Evolutionary conservation across 345 rosid species (phyloP).

Genomic region (Camelina laxa): DNA sequence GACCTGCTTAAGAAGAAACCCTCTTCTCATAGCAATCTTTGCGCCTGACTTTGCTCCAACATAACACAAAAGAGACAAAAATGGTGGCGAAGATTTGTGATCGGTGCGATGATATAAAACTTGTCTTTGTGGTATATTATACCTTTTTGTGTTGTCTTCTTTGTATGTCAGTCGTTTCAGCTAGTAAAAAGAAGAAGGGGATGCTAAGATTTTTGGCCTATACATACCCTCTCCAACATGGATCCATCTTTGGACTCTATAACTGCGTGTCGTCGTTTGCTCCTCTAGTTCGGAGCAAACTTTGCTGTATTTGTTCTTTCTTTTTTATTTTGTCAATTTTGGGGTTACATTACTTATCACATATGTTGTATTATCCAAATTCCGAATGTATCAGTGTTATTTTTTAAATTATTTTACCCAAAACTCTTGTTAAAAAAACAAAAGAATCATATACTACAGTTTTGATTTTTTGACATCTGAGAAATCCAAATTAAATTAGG

Average conservation of each 20-base stretch:
- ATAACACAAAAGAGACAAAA: constrained; percentile 26
- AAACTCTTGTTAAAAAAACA: neutral
- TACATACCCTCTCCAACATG: constrained; percentile 17
- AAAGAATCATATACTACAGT: neutral
- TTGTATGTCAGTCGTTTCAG: neutral
- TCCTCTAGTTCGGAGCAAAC: constrained; percentile 32
- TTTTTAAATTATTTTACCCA: neutral
- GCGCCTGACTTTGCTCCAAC: constrained; percentile 45
- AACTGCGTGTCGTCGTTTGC: constrained; percentile 41
- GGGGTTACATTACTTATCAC: constrained; percentile 5
- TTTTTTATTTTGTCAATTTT: constrained; percentile 1
- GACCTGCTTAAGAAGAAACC: constrained; percentile 67
- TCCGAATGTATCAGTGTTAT: constrained; percentile 22
- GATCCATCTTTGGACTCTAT: constrained; percentile 25
- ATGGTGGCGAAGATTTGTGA: constrained; percentile 32
- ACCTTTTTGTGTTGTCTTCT: constrained; percentile 28
- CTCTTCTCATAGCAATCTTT: constrained; percentile 71
- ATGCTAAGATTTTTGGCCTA: constrained; percentile 38
- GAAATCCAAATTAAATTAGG: neutral
- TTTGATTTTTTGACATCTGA: neutral
- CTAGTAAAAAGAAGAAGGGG: constrained; percentile 35
- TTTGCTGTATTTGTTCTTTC: constrained; percentile 13
- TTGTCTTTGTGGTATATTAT: constrained; percentile 24
- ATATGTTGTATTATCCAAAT: constrained; percentile 31
- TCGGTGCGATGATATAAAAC: constrained; percentile 8